Conservation (phyloP, 805 yeast genomes). For the Hyphopichia homilentoma region DNA sequence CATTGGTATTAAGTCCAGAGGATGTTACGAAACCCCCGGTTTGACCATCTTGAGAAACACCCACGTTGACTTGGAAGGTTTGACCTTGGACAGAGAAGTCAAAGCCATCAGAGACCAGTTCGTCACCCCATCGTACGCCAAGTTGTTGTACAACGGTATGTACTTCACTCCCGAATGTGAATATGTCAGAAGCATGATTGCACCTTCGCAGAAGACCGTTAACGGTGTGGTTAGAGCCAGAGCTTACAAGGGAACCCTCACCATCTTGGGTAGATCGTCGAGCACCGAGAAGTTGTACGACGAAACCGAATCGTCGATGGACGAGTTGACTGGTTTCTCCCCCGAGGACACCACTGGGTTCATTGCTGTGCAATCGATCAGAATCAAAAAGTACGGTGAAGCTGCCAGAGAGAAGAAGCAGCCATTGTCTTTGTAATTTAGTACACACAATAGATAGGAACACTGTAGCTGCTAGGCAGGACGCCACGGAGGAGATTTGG, state of each 20-base stretch:
- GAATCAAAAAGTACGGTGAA: constrained; percentile 98
- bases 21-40: constrained; percentile 99
- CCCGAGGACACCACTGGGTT: constrained; percentile 97
- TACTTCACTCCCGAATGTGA: constrained; percentile 99
- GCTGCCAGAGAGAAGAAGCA: constrained; percentile 80
- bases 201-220: constrained; percentile 91
- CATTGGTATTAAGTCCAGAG: constrained; percentile 98
- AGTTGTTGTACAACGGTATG: constrained; percentile 92
- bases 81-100: constrained; percentile 95
- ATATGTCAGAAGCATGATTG: constrained; percentile 88
- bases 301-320: constrained; percentile 98
- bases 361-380: constrained; percentile 96
- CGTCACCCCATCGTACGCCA: constrained; percentile 89
- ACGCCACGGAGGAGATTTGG: too few species aligned
- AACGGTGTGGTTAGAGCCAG: constrained; percentile 95
- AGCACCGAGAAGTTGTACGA: constrained; percentile 95
- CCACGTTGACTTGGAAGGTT: constrained; percentile 95
- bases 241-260: constrained; percentile 85
- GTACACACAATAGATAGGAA: too few species aligned
- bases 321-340: constrained; percentile 95
- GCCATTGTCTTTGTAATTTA: constrained; percentile 39
- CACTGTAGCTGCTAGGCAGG: too few species aligned
- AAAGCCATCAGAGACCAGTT: constrained; percentile 94
- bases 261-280: constrained; percentile 89
- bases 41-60: constrained; percentile 89